A percentile compares a stretch with the other conserved stretches of the same genome.
Conservation (phyloP, 768 basidiomycete species). For the Suillus plorans region DNA sequence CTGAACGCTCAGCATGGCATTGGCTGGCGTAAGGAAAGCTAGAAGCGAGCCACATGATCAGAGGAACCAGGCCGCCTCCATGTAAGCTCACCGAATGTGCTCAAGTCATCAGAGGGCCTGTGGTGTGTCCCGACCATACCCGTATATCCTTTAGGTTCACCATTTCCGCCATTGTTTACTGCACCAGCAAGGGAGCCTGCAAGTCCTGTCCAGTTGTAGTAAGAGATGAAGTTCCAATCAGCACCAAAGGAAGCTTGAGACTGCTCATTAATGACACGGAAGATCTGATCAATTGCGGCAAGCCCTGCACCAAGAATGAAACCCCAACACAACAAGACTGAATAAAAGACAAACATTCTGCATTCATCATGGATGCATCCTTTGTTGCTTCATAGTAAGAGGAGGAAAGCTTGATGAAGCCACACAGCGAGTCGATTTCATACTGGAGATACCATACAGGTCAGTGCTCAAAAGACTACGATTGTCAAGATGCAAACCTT, state of each 20-base stretch:
- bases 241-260: constrained; percentile 69
- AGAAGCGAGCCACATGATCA: background rate
- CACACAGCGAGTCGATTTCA: constrained; percentile 77
- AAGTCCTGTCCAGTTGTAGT: constrained; percentile 82
- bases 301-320: constrained; percentile 47
- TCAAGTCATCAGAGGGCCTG: constrained; percentile 74
- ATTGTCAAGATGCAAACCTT: constrained; percentile 45
- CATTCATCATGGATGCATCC: constrained; percentile 71
- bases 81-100: constrained; percentile 51
- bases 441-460: constrained; percentile 43
- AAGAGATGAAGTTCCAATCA: constrained; percentile 72
- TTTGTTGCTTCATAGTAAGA: constrained; percentile 72
- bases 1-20: constrained; percentile 82
- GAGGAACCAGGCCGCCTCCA: background rate
- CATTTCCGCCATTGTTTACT: constrained; percentile 68
- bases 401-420: constrained; percentile 76
- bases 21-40: constrained; percentile 79
- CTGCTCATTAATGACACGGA: constrained; percentile 76
- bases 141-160: constrained; percentile 73
- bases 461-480: background rate
- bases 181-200: constrained; percentile 55
- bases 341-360: constrained; percentile 48
- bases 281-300: constrained; percentile 65
- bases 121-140: constrained; percentile 77
- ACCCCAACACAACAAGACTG: background rate